These are phyloP conservation scores for Alliaria petiolata DNA, from an alignment of 345 rosid genomes.

Conservation along the genomic window DNA sequence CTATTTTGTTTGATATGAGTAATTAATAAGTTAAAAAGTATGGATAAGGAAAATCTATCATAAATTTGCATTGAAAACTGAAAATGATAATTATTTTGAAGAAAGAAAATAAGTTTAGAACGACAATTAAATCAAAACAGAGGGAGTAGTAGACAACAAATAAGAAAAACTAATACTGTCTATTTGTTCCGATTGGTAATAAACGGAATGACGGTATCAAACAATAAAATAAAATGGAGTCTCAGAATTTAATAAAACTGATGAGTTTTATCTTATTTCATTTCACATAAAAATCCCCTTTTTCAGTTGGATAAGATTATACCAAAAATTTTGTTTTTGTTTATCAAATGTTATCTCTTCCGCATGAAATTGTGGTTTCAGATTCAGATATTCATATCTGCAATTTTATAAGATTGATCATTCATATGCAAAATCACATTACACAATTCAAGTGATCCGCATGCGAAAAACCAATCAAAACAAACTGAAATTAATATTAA, in stretches of 20 bases:
- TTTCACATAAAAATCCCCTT: neutral
- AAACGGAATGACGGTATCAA: neutral
- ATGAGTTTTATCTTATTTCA: neutral
- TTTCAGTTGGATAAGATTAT: neutral
- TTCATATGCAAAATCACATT: neutral
- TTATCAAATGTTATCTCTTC: neutral
- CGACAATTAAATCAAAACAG: too few species aligned
- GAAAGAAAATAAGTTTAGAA: too few species aligned
- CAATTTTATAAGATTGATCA: neutral
- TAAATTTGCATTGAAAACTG: too few species aligned
- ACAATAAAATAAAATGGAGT: neutral
- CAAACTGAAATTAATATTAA: neutral
- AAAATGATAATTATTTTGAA: too few species aligned
- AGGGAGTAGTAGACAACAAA: too few species aligned
- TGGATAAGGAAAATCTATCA: too few species aligned
- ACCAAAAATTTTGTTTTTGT: neutral
- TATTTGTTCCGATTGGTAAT: neutral
- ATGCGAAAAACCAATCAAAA: neutral
- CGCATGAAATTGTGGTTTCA: neutral
- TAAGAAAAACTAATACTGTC: too few species aligned
- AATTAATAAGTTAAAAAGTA: too few species aligned
- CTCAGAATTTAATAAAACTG: too few species aligned
- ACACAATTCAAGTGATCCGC: neutral
- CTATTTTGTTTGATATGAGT: too few species aligned
- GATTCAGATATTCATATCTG: neutral